Base-by-base conservation (phyloP, 805 yeast species). In the Monosporozyma yasuniensis region DNA sequence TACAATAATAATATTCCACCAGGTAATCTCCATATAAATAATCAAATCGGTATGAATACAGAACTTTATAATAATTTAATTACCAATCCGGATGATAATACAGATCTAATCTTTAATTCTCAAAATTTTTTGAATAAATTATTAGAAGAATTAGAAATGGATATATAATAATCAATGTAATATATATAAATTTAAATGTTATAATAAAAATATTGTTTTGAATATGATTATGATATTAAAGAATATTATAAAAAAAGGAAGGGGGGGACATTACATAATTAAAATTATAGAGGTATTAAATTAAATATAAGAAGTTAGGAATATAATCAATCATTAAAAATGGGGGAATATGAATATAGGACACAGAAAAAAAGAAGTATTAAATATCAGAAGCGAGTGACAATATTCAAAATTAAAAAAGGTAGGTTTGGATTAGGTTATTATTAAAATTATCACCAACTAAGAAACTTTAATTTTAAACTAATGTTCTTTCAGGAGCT, bases 401-500 rank as follows among this genome's bases (percentile, higher is more conserved):
- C 27, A 25, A 25, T 25, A 25, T 25, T 25, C 27, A 25, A 25
- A 25, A n/a, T n/a, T n/a, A n/a, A 8, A n/a, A 32, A 32, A 32
- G 39, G 10, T 14, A n/a, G n/a, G n/a, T n/a, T 32, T 19, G 7
- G 14, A 5, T 25, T 14, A 7, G 42, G 8, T 25, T 25, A 25
- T 4, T 25, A 25, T 25, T 5, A 5, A 5, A 25, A 25, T 25
- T 25, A 25, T 25, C 27, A 25, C 27, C 27, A n/a, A 25, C 27
- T 25, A 25, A 25, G 8, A 25, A 8, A 25, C 27, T 25, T 25
- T 25, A n/a, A n/a, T 25, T 8, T 25, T 19, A 48, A 9, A 49
- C 49, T 10, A 51, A 18, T 2, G 50, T 47, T 48, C 50, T 58
- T 38, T 61, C 64, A 34, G 54, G 52, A 14, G 56, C 46, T 44